Percentiles rank a stretch among this genome's conserved stretches.
Conservation (phyloP, 495 filamentous ascomycete genomes). For the Cercophora scortea region DNA sequence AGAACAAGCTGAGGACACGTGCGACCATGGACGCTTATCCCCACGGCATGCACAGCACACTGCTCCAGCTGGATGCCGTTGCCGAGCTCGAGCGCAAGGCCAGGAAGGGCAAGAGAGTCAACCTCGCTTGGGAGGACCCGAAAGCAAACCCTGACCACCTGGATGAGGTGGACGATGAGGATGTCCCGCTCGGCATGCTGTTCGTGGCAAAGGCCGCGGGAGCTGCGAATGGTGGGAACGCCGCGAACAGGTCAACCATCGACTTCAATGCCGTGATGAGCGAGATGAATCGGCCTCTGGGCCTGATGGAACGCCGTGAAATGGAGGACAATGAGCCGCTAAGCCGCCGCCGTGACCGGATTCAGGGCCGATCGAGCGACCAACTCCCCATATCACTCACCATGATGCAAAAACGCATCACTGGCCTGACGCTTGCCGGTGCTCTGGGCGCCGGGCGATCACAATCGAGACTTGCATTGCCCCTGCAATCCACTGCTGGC, state of each 20-base stretch:
- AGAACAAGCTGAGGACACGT: constrained; percentile 67
- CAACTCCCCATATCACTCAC: constrained; percentile 12
- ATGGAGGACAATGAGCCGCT: constrained; percentile 90
- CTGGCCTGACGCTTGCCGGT: constrained; percentile 27
- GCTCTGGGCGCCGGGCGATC: constrained; percentile 13
- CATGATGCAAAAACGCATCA: constrained; percentile 31
- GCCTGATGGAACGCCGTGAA: constrained; percentile 75
- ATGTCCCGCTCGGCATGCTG: constrained; percentile 80
- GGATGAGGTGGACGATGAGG: constrained; percentile 53
- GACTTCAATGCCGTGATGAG: constrained; percentile 44
- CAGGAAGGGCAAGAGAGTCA: constrained; percentile 64
- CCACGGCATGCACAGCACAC: constrained; percentile 76
- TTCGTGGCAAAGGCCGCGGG: constrained; percentile 50
- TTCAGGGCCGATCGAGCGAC: constrained; percentile 48
- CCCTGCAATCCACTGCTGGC: constrained; percentile 1
- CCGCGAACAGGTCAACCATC: constrained; percentile 21
- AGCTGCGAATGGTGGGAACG: constrained; percentile 11
- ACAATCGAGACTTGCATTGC: constrained; percentile 16
- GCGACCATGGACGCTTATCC: constrained; percentile 59
- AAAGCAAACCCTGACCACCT: constrained; percentile 29
- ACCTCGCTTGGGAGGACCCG: constrained; percentile 84
- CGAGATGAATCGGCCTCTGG: constrained; percentile 58
- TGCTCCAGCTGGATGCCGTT: constrained; percentile 85
- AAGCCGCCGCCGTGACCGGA: constrained; percentile 66
- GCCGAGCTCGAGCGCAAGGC: constrained; percentile 76